Evolutionary conservation across 1,139 yeast genomes (phyloP).

Genomic region (Pichia norvegensis): DNA sequence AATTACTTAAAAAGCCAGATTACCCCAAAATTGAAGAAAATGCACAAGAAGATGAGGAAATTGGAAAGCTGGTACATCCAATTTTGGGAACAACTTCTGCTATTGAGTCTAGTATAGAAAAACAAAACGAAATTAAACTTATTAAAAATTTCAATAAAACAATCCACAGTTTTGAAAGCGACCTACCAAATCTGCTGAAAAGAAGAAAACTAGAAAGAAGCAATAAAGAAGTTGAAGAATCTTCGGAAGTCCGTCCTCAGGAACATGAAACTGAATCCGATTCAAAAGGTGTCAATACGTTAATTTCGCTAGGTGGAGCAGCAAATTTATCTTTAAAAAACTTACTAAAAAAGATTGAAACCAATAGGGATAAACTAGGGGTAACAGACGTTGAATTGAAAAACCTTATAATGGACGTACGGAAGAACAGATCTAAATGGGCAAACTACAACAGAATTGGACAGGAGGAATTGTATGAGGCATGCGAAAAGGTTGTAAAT

Average conservation of each 20-base stretch:
- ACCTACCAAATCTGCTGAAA: conserved; percentile 68
- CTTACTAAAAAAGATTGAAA: conserved; percentile 68
- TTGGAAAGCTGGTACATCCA: conserved; percentile 29
- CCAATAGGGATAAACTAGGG: conserved; percentile 62
- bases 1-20: conserved; percentile 19
- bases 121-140: conserved; percentile 30
- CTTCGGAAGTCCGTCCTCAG: conserved; percentile 13
- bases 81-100: conserved; percentile 29
- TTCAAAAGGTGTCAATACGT: conserved; percentile 23
- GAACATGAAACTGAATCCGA: conserved; percentile 16
- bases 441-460: conserved; percentile 90
- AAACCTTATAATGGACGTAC: conserved; percentile 80
- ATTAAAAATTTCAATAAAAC: conserved; percentile 48
- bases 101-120: conserved; percentile 27
- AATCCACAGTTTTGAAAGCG: conserved; percentile 81
- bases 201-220: conserved; percentile 74
- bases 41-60: conserved; percentile 24
- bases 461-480: conserved; percentile 95
- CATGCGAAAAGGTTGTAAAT: conserved; percentile 88
- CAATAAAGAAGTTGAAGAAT: conserved; percentile 58
- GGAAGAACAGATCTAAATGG: conserved; percentile 96
- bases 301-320: conserved; percentile 62
- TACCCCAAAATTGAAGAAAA: conserved; percentile 23
- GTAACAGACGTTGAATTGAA: conserved; percentile 83
- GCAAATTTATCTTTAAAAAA: conserved; percentile 79